Conservation (phyloP, 1,139 yeast genomes). For the Candida mesenterica region DNA sequence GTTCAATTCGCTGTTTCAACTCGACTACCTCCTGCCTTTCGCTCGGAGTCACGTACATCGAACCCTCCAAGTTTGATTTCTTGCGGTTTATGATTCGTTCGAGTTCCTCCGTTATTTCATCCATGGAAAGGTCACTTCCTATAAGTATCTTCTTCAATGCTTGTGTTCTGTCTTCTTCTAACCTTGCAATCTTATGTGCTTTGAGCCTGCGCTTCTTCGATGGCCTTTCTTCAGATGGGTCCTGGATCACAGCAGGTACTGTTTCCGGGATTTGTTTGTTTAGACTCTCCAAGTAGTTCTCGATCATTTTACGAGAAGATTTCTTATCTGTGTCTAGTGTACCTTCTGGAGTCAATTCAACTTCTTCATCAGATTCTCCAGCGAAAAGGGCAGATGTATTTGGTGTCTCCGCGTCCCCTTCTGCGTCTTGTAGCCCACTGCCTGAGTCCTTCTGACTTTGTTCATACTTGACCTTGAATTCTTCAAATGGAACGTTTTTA, state of each 20-base stretch:
- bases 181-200: no score
- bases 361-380: no score
- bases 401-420: constrained; percentile 25
- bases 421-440: constrained; percentile 22
- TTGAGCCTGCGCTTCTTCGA: no score
- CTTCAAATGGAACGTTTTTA: constrained; percentile 2
- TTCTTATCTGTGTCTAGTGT: no score
- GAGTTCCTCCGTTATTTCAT: constrained; percentile 20
- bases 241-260: no score
- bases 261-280: no score
- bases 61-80: constrained; percentile 17
- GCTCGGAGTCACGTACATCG: constrained; percentile 26
- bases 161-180: constrained; percentile 21
- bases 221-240: no score
- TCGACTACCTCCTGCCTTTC: constrained; percentile 18
- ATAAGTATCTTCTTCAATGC: constrained; percentile 21
- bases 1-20: constrained; percentile 18
- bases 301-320: no score
- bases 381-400: no score
- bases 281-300: no score
- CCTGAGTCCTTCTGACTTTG: constrained; percentile 13
- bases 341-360: no score
- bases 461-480: background rate
- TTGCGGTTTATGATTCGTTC: constrained; percentile 25
- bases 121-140: constrained; percentile 26